Percentiles rank a stretch among this genome's conserved stretches.
Conservation (phyloP, 495 filamentous ascomycete genomes). For the Rostrohypoxylon terebratum region DNA sequence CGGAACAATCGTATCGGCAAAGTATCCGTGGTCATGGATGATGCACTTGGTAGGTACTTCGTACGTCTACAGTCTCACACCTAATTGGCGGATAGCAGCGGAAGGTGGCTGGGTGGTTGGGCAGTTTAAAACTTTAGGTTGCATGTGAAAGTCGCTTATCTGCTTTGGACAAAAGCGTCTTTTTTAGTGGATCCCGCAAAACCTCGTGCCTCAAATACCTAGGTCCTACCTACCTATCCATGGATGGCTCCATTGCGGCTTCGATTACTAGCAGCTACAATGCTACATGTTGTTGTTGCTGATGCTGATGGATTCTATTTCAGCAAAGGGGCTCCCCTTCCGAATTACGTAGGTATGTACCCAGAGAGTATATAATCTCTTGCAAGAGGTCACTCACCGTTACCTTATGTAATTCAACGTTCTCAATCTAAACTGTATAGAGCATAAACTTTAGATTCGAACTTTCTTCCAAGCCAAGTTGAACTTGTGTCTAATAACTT, state of each 20-base stretch:
- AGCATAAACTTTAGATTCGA: slow-evolving; percentile 9
- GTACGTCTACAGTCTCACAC: not conserved
- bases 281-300: too few species aligned
- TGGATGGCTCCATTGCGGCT: slow-evolving; percentile 12
- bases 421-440: slow-evolving; percentile 9
- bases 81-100: not conserved
- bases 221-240: too few species aligned
- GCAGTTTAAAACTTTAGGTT: too few species aligned
- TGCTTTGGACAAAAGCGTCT: slow-evolving; percentile 9
- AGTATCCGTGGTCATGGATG: not conserved
- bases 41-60: not conserved
- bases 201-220: slow-evolving; percentile 28
- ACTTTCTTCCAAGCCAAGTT: slow-evolving; percentile 22
- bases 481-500: not conserved
- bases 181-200: slow-evolving; percentile 20
- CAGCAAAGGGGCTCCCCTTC: slow-evolving; percentile 4
- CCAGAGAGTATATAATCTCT: not conserved
- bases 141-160: slow-evolving; percentile 45
- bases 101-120: slow-evolving; percentile 1
- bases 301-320: slow-evolving; percentile 15
- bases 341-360: not conserved
- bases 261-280: slow-evolving; percentile 10
- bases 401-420: not conserved
- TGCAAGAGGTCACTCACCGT: not conserved
- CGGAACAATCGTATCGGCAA: not conserved